These are phyloP conservation scores for Aureobasidium sp. DNA, from an alignment of 2,329 filamentous ascomycete species.

Conservation along the genomic window DNA sequence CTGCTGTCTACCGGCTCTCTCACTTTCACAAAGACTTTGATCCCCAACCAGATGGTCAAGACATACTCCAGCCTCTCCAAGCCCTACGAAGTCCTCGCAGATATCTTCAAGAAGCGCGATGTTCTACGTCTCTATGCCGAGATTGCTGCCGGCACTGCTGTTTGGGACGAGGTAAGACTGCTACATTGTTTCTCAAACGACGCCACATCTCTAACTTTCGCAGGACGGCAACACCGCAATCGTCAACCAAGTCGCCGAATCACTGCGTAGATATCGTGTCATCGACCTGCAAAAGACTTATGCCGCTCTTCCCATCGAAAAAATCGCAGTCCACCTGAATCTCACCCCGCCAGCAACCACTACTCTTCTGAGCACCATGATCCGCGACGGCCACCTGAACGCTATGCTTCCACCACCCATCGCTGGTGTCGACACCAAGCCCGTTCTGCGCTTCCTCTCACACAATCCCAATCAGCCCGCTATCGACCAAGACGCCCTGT, in stretches of 20 bases:
- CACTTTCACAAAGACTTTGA: constrained; percentile 49
- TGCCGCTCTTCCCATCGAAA: constrained; percentile 51
- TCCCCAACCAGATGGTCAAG: constrained; percentile 48
- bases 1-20: constrained; percentile 63
- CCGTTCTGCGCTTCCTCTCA: constrained; percentile 50
- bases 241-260: constrained; percentile 59
- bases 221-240: constrained; percentile 59
- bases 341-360: constrained; percentile 45
- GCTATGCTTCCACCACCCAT: constrained; percentile 43
- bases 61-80: constrained; percentile 53
- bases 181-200: too few species aligned
- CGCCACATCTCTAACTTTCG: not conserved
- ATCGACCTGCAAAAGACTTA: constrained; percentile 68
- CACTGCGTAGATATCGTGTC: constrained; percentile 71
- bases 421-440: constrained; percentile 23
- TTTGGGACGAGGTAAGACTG: constrained; percentile 45
- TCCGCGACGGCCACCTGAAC: constrained; percentile 44
- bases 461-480: constrained; percentile 8
- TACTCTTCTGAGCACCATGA: constrained; percentile 48
- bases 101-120: constrained; percentile 57
- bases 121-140: constrained; percentile 57
- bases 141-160: constrained; percentile 49
- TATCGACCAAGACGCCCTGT: constrained; percentile 28
- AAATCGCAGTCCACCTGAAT: constrained; percentile 46
- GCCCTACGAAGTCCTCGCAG: constrained; percentile 64